Evolutionary conservation across 176 grass and related monocot species (phyloP), one percentile per base, ranked within the genome.

Genomic region (Thalia dealbata): DNA sequence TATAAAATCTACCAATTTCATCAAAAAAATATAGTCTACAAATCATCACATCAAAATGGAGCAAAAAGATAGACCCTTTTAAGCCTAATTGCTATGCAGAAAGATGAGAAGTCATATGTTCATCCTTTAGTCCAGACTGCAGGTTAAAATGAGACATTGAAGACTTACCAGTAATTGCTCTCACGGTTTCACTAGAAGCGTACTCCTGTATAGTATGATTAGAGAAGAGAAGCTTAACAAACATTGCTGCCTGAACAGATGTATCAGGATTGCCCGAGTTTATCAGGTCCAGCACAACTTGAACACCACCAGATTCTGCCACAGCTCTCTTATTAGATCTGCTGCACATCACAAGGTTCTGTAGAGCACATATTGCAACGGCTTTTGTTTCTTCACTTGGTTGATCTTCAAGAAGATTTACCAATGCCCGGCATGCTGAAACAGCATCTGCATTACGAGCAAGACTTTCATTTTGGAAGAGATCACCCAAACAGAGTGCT

Each of bases 371-470:
- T 80, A 99, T 92, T 56, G 95, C 95, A 71, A 99, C 95, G 58
- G 95, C 95, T 82, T 99, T 99, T 86, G 93, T 99, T 78, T 99
- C 95, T 82, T 99, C 95, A 56, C 90, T 99, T 79, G 95, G 95
- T 67, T 99, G 91, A 66, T 99, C 95, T 89, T 99, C 95, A 24
- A 99, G 90, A 85, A 99, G 95, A 66, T 99, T 99, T 55, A 99
- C 95, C 73, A 99, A 80, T 70, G 95, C 95, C 22, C 95, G 90
- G 69, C 95, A 99, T 73, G 95, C 95, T 70, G 95, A 85, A 63
- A 99, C 95, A 46, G 95, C 88, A 91, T 99, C 95, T 51, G 87
- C 79, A 70, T 79, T 91, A 78, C 95, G 85, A 82, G 90, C 95
- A 67, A 99, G 83, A 73, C 79, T 82, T 82, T 99, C 95, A 26